Evolutionary conservation across 164 flowering plant species (phyloP).

Genomic region (Magnolia changhungtana): DNA sequence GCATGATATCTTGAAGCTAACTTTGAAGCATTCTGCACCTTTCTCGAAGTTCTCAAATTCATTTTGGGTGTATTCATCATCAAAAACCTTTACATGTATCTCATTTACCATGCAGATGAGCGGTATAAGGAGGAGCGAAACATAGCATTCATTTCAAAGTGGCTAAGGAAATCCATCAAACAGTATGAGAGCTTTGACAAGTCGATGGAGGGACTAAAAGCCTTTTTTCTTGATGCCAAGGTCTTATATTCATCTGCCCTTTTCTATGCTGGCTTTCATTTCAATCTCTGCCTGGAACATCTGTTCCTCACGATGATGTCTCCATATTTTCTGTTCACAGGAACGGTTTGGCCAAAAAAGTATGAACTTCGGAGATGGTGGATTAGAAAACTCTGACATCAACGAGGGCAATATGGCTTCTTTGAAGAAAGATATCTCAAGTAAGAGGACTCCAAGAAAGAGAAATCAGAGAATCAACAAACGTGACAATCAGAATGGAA

Average conservation of each 20-base stretch:
- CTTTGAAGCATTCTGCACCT: not conserved
- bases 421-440: slow-evolving; percentile 6
- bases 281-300: not conserved
- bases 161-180: slow-evolving; percentile 79
- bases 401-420: slow-evolving; percentile 22
- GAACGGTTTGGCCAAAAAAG: slow-evolving; percentile 35
- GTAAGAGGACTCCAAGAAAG: slow-evolving; percentile 23
- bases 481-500: slow-evolving; percentile 10
- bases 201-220: slow-evolving; percentile 51
- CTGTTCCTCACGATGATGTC: not conserved
- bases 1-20: not conserved
- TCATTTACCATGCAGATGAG: slow-evolving; percentile 57
- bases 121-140: slow-evolving; percentile 74
- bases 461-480: slow-evolving; percentile 26
- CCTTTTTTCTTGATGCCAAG: slow-evolving; percentile 67
- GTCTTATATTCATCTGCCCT: slow-evolving; percentile 24
- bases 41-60: not conserved
- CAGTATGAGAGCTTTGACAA: slow-evolving; percentile 55
- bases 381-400: slow-evolving; percentile 19
- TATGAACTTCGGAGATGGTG: not conserved
- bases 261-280: not conserved
- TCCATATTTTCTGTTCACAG: slow-evolving; percentile 32
- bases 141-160: slow-evolving; percentile 68
- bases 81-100: not conserved
- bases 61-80: not conserved